These are phyloP conservation scores for Trichophaea hybrida DNA, from an alignment of 2,329 filamentous ascomycete species.

Conservation along the genomic window DNA sequence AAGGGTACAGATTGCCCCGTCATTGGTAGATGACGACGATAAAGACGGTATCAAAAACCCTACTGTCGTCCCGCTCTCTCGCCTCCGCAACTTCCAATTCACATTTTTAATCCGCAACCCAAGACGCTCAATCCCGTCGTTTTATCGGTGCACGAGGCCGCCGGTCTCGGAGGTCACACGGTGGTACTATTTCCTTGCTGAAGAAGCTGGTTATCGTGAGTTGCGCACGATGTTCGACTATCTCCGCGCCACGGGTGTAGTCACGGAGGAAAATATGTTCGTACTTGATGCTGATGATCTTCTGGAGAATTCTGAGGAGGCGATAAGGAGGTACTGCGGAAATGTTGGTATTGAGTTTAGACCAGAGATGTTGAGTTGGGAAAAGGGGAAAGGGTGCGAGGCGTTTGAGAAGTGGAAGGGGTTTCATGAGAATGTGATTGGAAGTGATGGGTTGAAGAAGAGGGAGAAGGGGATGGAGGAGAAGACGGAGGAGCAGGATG, in stretches of 20 bases:
- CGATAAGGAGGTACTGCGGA: constrained; percentile 66
- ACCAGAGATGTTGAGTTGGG: constrained; percentile 72
- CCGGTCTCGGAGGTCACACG: constrained; percentile 70
- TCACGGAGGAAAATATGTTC: constrained; percentile 55
- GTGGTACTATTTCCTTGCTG: constrained; percentile 73
- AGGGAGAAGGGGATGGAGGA: constrained; percentile 38
- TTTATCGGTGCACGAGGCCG: constrained; percentile 85
- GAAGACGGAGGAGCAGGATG: constrained; percentile 50
- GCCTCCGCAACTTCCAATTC: constrained; percentile 75
- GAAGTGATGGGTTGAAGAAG: constrained; percentile 61
- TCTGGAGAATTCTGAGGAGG: constrained; percentile 64
- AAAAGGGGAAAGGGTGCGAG: constrained; percentile 53
- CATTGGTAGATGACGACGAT: constrained; percentile 5
- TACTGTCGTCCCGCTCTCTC: constrained; percentile 61
- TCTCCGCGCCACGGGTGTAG: constrained; percentile 50
- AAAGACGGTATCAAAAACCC: constrained; percentile 53
- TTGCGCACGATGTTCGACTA: constrained; percentile 79
- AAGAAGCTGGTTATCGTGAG: constrained; percentile 82
- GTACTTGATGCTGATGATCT: constrained; percentile 90
- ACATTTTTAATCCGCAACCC: constrained; percentile 95
- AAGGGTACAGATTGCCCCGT: constrained; percentile 58
- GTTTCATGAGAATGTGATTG: constrained; percentile 88
- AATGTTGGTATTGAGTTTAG: constrained; percentile 64
- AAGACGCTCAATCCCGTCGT: constrained; percentile 79
- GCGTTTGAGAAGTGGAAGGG: constrained; percentile 95